Percentiles rank a stretch among this genome's conserved stretches.
Evolutionary conservation across 768 basidiomycete species (phyloP).

Genomic region (Suillus subalutaceus): DNA sequence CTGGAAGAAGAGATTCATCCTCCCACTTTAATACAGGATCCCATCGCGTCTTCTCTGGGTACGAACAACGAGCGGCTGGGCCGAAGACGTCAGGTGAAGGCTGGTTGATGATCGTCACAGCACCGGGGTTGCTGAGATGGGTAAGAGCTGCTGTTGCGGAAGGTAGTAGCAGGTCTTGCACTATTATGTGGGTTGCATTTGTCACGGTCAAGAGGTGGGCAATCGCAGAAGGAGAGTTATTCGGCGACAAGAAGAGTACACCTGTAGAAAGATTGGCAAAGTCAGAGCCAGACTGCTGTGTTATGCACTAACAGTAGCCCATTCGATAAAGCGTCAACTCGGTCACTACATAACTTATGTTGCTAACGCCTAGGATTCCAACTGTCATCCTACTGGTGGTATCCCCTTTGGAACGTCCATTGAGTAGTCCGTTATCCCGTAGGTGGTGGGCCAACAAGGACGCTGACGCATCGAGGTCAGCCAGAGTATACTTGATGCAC

Average conservation of each 20-base stretch:
- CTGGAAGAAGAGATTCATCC: conserved; percentile 22
- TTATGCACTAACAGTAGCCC: conserved; percentile 30
- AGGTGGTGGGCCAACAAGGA: conserved; percentile 30
- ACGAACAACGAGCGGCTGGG: conserved; percentile 17
- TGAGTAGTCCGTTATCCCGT: conserved; percentile 20
- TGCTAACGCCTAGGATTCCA: conserved; percentile 29
- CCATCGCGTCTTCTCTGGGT: conserved; percentile 28
- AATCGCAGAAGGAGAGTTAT: conserved; percentile 50
- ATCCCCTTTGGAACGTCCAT: conserved; percentile 28
- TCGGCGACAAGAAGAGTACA: conserved; percentile 42
- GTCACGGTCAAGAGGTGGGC: conserved; percentile 43
- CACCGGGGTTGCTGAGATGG: conserved; percentile 22
- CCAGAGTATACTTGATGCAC: conserved; percentile 29
- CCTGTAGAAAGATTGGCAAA: conserved; percentile 12
- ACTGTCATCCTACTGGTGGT: conserved; percentile 27
- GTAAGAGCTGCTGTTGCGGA: conserved; percentile 21
- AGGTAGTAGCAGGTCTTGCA: conserved; percentile 20
- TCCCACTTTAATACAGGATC: conserved; percentile 23
- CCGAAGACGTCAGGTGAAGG: conserved; percentile 22
- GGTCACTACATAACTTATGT: conserved; percentile 29
- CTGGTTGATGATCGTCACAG: conserved; percentile 26
- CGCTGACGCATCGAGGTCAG: conserved; percentile 28
- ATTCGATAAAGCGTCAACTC: conserved; percentile 32
- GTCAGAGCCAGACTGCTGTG: not conserved
- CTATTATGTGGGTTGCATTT: conserved; percentile 24